Evolutionary conservation across 805 yeast species (phyloP).

Genomic region (Schizosaccharomyces lindneri): DNA sequence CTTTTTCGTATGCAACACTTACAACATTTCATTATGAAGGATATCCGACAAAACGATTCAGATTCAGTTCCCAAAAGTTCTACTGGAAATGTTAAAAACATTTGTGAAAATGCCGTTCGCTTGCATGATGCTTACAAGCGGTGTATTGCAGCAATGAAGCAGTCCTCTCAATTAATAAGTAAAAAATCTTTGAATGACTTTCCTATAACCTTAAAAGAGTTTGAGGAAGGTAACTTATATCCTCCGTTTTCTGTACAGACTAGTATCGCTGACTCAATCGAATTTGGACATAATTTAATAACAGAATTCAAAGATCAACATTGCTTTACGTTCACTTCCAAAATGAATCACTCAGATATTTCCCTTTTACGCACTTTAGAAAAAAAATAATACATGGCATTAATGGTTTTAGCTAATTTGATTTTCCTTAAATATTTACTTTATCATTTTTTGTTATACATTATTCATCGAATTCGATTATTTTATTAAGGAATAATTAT

Average conservation of each 20-base stretch:
- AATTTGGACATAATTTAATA: background rate
- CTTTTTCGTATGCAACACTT: background rate
- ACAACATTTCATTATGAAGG: background rate
- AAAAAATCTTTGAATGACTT: background rate
- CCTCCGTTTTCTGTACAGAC: background rate
- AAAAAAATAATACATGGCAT: background rate
- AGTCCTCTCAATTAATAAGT: background rate
- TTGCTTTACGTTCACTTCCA: background rate
- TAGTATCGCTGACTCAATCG: background rate
- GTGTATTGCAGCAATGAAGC: background rate
- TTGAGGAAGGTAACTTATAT: background rate
- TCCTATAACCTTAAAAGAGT: background rate
- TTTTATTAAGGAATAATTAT: too few species aligned
- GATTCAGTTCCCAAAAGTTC: background rate
- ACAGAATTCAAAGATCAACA: background rate
- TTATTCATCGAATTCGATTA: too few species aligned
- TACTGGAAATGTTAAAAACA: background rate
- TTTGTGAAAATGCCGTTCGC: background rate
- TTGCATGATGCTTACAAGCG: background rate
- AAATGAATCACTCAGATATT: background rate
- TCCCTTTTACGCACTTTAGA: background rate
- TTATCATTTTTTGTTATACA: too few species aligned
- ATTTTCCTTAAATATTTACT: too few species aligned
- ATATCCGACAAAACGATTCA: background rate
- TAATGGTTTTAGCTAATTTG: background rate